Conservation (phyloP, 2,329 filamentous ascomycete species). For the Microdochium nivale region DNA sequence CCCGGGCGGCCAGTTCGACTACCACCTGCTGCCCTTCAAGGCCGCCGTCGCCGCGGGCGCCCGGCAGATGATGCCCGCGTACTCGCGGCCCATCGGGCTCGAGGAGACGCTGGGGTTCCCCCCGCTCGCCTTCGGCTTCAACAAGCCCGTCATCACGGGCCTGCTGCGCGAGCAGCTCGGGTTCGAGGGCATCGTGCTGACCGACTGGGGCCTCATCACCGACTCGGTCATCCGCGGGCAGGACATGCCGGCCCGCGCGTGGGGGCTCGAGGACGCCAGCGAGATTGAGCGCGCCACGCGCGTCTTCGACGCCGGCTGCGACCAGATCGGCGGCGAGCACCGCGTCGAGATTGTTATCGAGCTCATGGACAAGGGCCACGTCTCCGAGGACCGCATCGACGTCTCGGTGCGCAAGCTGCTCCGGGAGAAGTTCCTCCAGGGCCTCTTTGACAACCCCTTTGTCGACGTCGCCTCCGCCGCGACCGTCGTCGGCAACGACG, state of each 20-base stretch:
- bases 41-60: constrained; percentile 39
- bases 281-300: constrained; percentile 30
- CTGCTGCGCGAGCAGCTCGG: constrained; percentile 37
- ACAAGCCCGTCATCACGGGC: constrained; percentile 40
- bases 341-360: constrained; percentile 38
- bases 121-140: constrained; percentile 40
- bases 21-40: constrained; percentile 41
- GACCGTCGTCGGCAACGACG: constrained; percentile 31
- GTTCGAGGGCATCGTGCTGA: constrained; percentile 41
- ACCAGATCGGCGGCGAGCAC: constrained; percentile 42
- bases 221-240: constrained; percentile 31
- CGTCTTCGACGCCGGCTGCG: constrained; percentile 40
- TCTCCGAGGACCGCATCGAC: constrained; percentile 34
- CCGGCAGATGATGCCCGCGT: constrained; percentile 44
- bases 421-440: constrained; percentile 40
- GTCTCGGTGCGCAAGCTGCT: constrained; percentile 35
- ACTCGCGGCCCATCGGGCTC: constrained; percentile 36
- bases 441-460: constrained; percentile 42
- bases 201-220: constrained; percentile 44
- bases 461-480: constrained; percentile 33
- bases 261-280: constrained; percentile 37
- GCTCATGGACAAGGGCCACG: constrained; percentile 29
- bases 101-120: constrained; percentile 24
- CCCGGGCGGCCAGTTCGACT: constrained; percentile 38
- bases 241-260: constrained; percentile 36